Conservation (phyloP, 495 filamentous ascomycete genomes). For the Astrothelium subdiscretum region DNA sequence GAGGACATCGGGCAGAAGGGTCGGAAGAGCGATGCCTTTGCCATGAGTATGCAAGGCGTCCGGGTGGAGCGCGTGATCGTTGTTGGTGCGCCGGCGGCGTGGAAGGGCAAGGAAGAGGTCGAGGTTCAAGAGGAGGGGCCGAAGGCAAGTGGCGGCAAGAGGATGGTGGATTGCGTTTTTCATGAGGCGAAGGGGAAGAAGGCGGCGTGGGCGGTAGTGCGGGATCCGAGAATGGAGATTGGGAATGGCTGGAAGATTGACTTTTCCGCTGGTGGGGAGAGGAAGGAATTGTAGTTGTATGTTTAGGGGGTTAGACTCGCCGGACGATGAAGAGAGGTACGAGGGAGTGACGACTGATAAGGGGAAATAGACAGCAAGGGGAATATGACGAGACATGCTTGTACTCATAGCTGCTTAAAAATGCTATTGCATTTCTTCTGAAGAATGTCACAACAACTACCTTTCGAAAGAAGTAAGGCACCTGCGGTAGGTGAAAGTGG, state of each 20-base stretch:
- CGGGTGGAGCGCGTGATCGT: constrained; percentile 72
- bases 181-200: constrained; percentile 45
- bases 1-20: constrained; percentile 42
- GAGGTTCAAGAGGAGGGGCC: constrained; percentile 57
- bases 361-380: no score
- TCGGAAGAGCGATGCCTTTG: constrained; percentile 54
- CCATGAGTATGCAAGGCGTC: constrained; percentile 65
- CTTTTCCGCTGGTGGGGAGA: constrained; percentile 32
- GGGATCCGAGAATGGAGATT: constrained; percentile 64
- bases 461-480: no score
- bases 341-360: not conserved
- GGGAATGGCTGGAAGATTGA: constrained; percentile 74
- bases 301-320: not conserved
- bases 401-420: no score
- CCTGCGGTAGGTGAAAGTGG: no score
- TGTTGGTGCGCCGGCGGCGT: constrained; percentile 61
- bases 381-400: no score
- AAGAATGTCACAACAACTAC: no score
- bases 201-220: constrained; percentile 70
- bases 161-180: constrained; percentile 45
- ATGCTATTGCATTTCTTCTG: no score
- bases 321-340: no score
- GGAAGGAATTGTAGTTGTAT: not conserved
- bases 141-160: constrained; percentile 35
- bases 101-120: constrained; percentile 57